Evolutionary conservation across 2,329 filamentous ascomycete species (phyloP), one percentile per base, ranked within the genome.

Genomic region (Fusarium scirpi): DNA sequence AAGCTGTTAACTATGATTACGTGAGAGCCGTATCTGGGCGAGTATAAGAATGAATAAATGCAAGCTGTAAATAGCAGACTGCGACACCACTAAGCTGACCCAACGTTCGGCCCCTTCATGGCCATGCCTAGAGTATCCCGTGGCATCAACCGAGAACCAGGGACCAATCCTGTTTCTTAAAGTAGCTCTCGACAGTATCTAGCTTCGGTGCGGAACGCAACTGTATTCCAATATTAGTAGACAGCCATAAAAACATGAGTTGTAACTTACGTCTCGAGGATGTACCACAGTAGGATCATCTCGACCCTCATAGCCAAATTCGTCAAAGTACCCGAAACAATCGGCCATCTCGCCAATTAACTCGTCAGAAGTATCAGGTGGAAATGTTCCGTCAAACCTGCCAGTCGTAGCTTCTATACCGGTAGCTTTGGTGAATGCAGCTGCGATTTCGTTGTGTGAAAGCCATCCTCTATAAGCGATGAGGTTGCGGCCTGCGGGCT

Each of bases 401-500:
- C 56, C 18, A 32, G 41, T 32, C 16, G 47, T 32, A 18, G 68
- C 30, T 46, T 58, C 25, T 9, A 69, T 56, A 13, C 54, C 70
- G 12, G 46, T 75, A 5, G 64, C 72, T 10, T 59, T 41, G 5
- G 63, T 64, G n/a, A 76, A 75, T 1, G 62, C 25, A 2, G 56
- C 27, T 3, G 62, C 62, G 8, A 75, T 44, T 25, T 76, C 75
- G 2, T 54, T 62, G 4, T 38, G 10, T 3, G 65, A 67, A 6
- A 77, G 44, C 62, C 65, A 74, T 24, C 69, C 76, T 30, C 75
- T 65, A n/a, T 73, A 71, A 3, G 44, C 72, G 12, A 77, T 70
- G 3, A 77, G 27, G 25, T 75, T 75, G 25, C 67, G 66, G 1
- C 71, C 71, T 2, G 57, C 59, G 1, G 66, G 44, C 10, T 76